A percentile compares a stretch with the other conserved stretches of the same genome.
These are phyloP conservation scores for Elaphomyces granulatus DNA, from an alignment of 495 filamentous ascomycete genomes.

Conservation along the genomic window DNA sequence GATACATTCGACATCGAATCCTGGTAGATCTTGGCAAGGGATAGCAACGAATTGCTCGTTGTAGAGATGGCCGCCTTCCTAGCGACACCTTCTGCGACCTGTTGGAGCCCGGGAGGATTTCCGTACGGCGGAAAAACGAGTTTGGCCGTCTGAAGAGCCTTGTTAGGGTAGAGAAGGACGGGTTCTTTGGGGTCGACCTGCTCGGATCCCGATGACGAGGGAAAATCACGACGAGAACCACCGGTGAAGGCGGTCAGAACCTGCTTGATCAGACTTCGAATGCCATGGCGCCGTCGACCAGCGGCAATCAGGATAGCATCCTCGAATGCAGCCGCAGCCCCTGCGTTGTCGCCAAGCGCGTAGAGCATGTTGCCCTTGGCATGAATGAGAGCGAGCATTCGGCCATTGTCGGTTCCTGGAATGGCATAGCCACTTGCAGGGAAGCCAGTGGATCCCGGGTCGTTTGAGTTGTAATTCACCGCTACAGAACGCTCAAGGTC, in stretches of 20 bases:
- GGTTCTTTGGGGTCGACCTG: slow-evolving; percentile 35
- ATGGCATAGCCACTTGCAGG: slow-evolving; percentile 79
- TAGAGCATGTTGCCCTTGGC: slow-evolving; percentile 99
- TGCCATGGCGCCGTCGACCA: slow-evolving; percentile 54
- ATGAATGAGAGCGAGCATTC: slow-evolving; percentile 83
- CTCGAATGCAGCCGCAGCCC: slow-evolving; percentile 83
- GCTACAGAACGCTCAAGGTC: slow-evolving; percentile 23
- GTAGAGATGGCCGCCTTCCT: slow-evolving; percentile 77
- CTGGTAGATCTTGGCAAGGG: slow-evolving; percentile 95
- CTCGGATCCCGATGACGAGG: slow-evolving; percentile 15
- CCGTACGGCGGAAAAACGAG: slow-evolving; percentile 70
- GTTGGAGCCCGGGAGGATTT: slow-evolving; percentile 68
- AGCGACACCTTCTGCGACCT: slow-evolving; percentile 56
- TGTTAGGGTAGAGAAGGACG: slow-evolving; percentile 68
- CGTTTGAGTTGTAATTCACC: slow-evolving; percentile 16
- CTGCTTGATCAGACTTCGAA: slow-evolving; percentile 65
- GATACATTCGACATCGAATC: slow-evolving; percentile 84
- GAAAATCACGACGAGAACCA: slow-evolving; percentile 7
- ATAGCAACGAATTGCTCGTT: slow-evolving; percentile 89
- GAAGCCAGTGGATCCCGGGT: slow-evolving; percentile 39
- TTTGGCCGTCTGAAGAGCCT: slow-evolving; percentile 68
- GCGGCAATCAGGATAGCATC: slow-evolving; percentile 84
- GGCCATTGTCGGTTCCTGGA: slow-evolving; percentile 77
- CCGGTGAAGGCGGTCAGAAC: slow-evolving; percentile 58
- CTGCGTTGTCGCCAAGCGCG: slow-evolving; percentile 67